Conservation (phyloP, 306 rosid genomes). For the Ceratonia siliqua region DNA sequence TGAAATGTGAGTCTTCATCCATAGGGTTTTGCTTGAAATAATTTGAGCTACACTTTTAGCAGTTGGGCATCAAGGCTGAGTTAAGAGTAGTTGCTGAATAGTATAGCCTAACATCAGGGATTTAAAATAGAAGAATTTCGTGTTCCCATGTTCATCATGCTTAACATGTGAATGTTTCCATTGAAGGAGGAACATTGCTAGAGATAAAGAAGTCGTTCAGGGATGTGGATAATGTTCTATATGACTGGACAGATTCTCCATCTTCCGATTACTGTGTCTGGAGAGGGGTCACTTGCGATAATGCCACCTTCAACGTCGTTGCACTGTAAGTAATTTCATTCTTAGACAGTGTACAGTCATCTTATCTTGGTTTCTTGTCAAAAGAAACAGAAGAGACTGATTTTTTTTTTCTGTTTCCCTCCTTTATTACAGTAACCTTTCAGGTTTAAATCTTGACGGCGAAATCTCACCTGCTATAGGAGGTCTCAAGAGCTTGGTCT, state of each 20-base stretch:
- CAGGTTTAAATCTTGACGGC: conserved; percentile 86
- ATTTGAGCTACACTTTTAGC: neutral
- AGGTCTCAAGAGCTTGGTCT: conserved; percentile 65
- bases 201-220: conserved; percentile 91
- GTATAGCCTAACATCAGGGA: neutral
- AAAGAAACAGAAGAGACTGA: neutral
- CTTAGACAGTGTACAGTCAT: conserved; percentile 9
- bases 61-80: neutral
- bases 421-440: conserved; percentile 65
- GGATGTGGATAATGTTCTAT: conserved; percentile 86
- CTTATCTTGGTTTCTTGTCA: neutral
- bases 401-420: conserved; percentile 4
- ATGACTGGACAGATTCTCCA: conserved; percentile 84
- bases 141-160: neutral
- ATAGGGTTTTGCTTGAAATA: neutral
- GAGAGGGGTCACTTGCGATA: conserved; percentile 93
- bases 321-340: conserved; percentile 72
- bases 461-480: conserved; percentile 93
- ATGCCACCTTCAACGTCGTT: conserved; percentile 74
- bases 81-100: neutral
- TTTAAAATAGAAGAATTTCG: neutral
- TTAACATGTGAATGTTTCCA: conserved; percentile 18
- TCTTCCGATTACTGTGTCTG: conserved; percentile 88
- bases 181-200: conserved; percentile 73
- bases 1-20: neutral